A percentile compares a stretch with the other conserved stretches of the same genome.
Conservation (phyloP, 331 rosid species). For the Dryas integrifolia region DNA sequence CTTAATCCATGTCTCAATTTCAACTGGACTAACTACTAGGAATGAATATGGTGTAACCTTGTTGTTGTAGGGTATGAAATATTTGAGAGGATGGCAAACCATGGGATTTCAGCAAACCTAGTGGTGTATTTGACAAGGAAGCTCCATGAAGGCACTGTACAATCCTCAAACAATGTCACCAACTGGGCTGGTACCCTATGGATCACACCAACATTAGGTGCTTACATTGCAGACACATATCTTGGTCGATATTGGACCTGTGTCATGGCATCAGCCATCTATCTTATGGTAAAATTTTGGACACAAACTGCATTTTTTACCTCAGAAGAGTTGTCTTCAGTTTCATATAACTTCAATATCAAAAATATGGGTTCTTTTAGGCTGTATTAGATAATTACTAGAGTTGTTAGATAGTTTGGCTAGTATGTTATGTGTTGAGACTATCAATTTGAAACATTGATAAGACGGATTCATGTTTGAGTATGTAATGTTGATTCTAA, state of each 20-base stretch:
- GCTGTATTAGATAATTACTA: too few species aligned
- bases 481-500: too few species aligned
- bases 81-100: slow-evolving; percentile 81
- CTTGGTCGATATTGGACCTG: slow-evolving; percentile 69
- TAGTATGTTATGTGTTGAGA: too few species aligned
- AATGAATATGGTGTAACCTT: background rate
- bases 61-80: slow-evolving; percentile 48
- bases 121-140: slow-evolving; percentile 53
- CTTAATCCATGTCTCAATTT: background rate
- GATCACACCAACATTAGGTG: slow-evolving; percentile 62
- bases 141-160: slow-evolving; percentile 64
- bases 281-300: slow-evolving; percentile 38
- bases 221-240: slow-evolving; percentile 65
- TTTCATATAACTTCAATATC: too few species aligned
- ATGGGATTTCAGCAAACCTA: slow-evolving; percentile 59
- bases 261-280: slow-evolving; percentile 50
- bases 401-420: too few species aligned
- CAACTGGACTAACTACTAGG: background rate
- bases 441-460: too few species aligned
- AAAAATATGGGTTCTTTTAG: too few species aligned
- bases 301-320: too few species aligned
- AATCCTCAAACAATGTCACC: slow-evolving; percentile 66
- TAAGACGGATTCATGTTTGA: too few species aligned
- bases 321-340: too few species aligned
- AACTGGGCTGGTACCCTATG: slow-evolving; percentile 71